Base-by-base conservation (phyloP, 192 early-diverging fungal genomes). In the Geosiphon pyriformis region DNA sequence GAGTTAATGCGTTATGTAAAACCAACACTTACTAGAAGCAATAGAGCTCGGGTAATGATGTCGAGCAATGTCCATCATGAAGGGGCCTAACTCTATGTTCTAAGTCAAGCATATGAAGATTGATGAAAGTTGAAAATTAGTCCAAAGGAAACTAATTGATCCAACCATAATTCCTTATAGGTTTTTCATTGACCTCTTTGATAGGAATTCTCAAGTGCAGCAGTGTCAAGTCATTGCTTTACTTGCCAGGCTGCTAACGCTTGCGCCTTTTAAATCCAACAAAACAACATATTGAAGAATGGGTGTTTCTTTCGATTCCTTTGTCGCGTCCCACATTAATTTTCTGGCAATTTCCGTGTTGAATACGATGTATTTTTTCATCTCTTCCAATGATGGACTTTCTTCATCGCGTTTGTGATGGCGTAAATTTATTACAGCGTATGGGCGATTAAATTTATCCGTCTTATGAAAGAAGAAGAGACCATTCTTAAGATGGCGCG, bases 391-490 rank as follows among this genome's bases (percentile, higher is more conserved):
- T 51, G 64, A 35, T 27, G 64, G 64, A 0, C 31, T 29, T 18
- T 30, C 64, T 31, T 52, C 51, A 2, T 66, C 64, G 32, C 51
- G 49, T 15, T 51, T 20, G 22, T 66, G 68, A 26, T 77, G 22
- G 12, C 70, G 65, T 37, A 79, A 56, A 25, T 68, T 72, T 30
- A 79, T 59, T 2, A 79, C 46, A 1, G 72, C 75, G 20, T 73
- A 64, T 0, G 78, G 78, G 23, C 78, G 75, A 15, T 63, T 64
- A 23, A 71, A 55, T 48, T 55, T 60, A 54, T 79, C 78, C 8
- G 66, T 65, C 27, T 74, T 74, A 54, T 74, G 70, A 23, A 77
- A 77, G 55, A 72, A 76, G 22, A 77, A 69, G 55, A 79, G 69
- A 1, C 55, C 72, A n/a, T 57, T 64, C 22, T 72, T 54, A 4